Base-by-base conservation (phyloP, 495 filamentous ascomycete genomes). In the Podospora anserina region DNA sequence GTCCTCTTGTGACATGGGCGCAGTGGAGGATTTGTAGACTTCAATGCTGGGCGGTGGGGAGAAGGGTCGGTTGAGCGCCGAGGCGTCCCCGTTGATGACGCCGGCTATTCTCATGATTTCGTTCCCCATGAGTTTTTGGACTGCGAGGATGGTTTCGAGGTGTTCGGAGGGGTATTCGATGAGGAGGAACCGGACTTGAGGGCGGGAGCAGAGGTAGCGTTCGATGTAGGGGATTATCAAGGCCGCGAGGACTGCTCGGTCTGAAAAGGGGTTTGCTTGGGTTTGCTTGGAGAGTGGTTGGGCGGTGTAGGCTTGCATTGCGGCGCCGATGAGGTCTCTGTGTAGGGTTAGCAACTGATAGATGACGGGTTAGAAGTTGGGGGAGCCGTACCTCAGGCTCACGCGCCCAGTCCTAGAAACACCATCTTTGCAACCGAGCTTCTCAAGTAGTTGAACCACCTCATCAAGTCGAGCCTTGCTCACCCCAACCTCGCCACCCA, bases 161-260 rank as follows among this genome's bases (percentile, higher is more conserved):
- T 84, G 82, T 13, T 83, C 80, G 7, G 80, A 70, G 0, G 82
- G 78, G 58, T 83, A 84, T 65, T 84, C 82, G 49, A 84, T 72
- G 19, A 84, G 72, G 2, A 84, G 77, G 56, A 84, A 80, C 4
- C 79, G 78, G 1, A 82, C 77, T 7, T 76, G 69, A 9, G 78
- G 67, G 60, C 81, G 75, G 13, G 74, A 69, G 18, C 71, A 69
- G 61, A 84, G 72, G 57, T 82, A 82, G 3, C 75, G 77, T 61
- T 84, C 81, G 5, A 84, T 73, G 63, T 83, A 82, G 0, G 82
- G 80, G 26, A 84, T 76, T 30, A 84, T 77, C 0, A 84, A 70
- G 0, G 76, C 80, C 5, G 82, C 82, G 5, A 84, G 73, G 23
- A 82, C 72, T 5, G 77, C 57, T 20, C 78, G 77, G 61, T 83